Percentiles rank a stretch among this genome's conserved stretches.
These are phyloP conservation scores for Citrus hindsii DNA, from an alignment of 345 rosid genomes.

Conservation along the genomic window DNA sequence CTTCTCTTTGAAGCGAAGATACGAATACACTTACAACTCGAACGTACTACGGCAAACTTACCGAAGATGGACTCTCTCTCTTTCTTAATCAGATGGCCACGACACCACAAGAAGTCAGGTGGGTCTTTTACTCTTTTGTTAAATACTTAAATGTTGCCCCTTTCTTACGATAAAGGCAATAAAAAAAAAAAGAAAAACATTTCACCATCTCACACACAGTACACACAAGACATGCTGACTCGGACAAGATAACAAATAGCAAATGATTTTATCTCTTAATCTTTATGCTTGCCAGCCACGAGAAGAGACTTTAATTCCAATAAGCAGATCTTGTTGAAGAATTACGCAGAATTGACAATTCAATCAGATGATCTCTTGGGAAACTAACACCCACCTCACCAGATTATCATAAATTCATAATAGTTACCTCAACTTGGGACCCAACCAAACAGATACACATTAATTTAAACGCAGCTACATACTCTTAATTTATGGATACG, in stretches of 20 bases:
- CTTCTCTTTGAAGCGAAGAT: constrained; percentile 33
- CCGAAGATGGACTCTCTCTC: not conserved
- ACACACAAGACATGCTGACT: not conserved
- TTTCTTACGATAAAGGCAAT: not conserved
- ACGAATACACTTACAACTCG: not conserved
- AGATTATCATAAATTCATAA: not conserved
- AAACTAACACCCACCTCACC: not conserved
- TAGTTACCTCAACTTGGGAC: not conserved
- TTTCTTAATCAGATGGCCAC: not conserved
- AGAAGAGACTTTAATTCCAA: not conserved
- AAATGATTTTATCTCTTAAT: not conserved
- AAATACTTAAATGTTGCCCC: not conserved
- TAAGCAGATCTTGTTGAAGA: not conserved
- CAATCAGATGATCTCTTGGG: constrained; percentile 14
- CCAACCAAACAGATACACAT: not conserved
- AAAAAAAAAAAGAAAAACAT: too few relatives aligned
- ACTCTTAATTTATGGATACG: not conserved
- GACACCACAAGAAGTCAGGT: not conserved
- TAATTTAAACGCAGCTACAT: not conserved
- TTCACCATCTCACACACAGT: not conserved
- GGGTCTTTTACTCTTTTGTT: not conserved
- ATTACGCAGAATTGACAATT: not conserved
- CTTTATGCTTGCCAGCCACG: constrained; percentile 3
- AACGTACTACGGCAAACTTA: not conserved
- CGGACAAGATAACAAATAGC: not conserved